Evolutionary conservation across 2,329 filamentous ascomycete species (phyloP).

Genomic region (Hortaea sp.): DNA sequence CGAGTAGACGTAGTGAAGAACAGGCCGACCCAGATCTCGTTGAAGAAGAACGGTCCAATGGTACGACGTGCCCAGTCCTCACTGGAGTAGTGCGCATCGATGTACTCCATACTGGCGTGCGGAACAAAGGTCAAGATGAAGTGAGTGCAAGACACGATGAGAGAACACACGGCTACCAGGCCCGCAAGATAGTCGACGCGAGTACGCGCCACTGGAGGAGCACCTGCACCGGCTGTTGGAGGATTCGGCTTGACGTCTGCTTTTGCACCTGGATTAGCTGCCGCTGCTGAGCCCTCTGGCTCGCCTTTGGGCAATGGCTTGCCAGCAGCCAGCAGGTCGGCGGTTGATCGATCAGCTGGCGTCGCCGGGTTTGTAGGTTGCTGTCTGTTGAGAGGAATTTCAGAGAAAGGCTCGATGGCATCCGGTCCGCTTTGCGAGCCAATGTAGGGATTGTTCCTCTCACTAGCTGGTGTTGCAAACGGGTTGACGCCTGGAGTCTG

Average conservation of each 20-base stretch:
- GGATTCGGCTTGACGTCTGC: conserved; percentile 1
- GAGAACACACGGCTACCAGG: conserved; percentile 34
- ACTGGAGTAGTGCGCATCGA: conserved; percentile 27
- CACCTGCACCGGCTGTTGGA: background rate
- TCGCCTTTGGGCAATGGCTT: background rate
- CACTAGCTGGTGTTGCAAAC: background rate
- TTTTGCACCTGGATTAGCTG: conserved; percentile 10
- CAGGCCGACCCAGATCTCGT: conserved; percentile 38
- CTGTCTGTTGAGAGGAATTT: background rate
- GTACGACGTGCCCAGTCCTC: conserved; percentile 35
- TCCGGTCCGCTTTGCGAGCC: background rate
- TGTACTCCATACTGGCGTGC: conserved; percentile 29
- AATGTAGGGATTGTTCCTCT: background rate
- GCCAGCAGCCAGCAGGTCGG: conserved; percentile 1
- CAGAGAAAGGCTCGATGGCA: background rate
- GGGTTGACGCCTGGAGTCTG: background rate
- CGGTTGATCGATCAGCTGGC: conserved; percentile 4
- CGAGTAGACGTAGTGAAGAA: conserved; percentile 41
- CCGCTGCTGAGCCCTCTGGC: conserved; percentile 7
- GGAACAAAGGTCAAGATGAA: conserved; percentile 35
- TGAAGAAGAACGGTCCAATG: conserved; percentile 35
- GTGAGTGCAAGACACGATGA: conserved; percentile 37
- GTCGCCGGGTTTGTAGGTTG: background rate
- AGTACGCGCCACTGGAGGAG: conserved; percentile 10
- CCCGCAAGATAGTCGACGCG: conserved; percentile 39